Evolutionary conservation across 1,284 basidiomycete genomes (phyloP).

Genomic region (Ganoderma sp.): DNA sequence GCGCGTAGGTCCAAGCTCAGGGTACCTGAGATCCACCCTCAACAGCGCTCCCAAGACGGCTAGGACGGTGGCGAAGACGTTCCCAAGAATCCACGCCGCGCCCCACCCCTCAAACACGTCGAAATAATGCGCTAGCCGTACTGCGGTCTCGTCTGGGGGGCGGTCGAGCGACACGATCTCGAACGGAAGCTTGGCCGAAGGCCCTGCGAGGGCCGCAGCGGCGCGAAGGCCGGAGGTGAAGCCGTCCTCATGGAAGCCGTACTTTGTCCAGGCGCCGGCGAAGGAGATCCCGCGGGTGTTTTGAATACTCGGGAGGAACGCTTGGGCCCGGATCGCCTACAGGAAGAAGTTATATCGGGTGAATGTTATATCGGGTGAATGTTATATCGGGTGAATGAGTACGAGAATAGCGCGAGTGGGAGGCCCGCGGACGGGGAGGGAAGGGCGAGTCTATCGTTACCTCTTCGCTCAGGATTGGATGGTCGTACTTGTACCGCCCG

Average conservation of each 20-base stretch:
- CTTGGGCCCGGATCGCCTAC: conserved; percentile 64
- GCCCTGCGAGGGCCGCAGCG: conserved; percentile 35
- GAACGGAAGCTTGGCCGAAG: conserved; percentile 35
- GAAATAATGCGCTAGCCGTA: conserved; percentile 31
- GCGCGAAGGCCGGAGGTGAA: conserved; percentile 69
- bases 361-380: too few relatives aligned
- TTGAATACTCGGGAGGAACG: conserved; percentile 63
- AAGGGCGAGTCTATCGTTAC: conserved; percentile 36
- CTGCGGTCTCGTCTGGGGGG: conserved; percentile 13
- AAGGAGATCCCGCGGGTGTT: conserved; percentile 69
- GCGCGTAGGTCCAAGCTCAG: not conserved
- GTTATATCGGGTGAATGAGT: too few relatives aligned
- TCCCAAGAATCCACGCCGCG: conserved; percentile 28
- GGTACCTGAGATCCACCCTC: conserved; percentile 24
- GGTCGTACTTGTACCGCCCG: conserved; percentile 69
- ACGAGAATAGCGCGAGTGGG: not conserved
- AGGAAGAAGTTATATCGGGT: not conserved
- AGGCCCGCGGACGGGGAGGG: conserved; percentile 16
- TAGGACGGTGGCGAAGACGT: conserved; percentile 20
- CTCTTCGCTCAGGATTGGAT: conserved; percentile 64
- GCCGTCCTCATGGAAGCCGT: conserved; percentile 85
- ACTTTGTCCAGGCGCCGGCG: conserved; percentile 81
- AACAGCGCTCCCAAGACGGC: conserved; percentile 28
- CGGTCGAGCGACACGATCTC: conserved; percentile 39
- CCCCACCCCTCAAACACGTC: conserved; percentile 29